phyloP scores from a whole-genome alignment of 352 stramenopile genomes.

The Pythium oligandrum region DNA sequence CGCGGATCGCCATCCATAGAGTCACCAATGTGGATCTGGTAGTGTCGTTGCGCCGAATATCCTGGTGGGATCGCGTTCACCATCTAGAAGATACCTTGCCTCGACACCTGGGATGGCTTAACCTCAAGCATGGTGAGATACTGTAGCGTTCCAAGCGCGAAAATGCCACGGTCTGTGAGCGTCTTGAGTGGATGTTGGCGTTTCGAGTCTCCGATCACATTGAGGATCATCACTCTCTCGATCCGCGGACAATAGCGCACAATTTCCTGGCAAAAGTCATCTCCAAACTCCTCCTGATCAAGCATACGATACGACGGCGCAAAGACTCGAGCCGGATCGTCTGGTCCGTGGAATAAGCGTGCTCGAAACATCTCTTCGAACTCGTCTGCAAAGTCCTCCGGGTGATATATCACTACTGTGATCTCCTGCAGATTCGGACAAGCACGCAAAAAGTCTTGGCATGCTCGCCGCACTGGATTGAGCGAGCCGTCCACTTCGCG shows the following conservation, averaged over 20 bases:
- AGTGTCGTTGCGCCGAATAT: not conserved
- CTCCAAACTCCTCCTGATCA: slow-evolving; percentile 19
- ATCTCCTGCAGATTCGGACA: not conserved
- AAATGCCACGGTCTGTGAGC: slow-evolving; percentile 12
- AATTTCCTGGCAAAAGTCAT: slow-evolving; percentile 12
- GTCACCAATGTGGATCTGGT: not conserved
- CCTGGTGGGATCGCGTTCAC: not conserved
- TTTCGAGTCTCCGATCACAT: slow-evolving; percentile 1
- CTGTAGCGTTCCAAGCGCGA: slow-evolving; percentile 7
- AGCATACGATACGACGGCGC: not conserved
- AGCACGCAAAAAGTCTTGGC: not conserved
- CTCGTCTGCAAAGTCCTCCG: not conserved
- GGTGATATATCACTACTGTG: not conserved
- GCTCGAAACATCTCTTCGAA: not conserved
- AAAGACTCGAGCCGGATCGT: too few relatives aligned
- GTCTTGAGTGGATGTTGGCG: slow-evolving; percentile 4
- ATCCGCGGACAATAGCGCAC: slow-evolving; percentile 5
- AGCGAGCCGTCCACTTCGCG: not conserved
- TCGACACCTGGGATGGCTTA: slow-evolving; percentile 15
- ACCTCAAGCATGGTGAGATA: slow-evolving; percentile 10
- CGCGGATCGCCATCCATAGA: too few relatives aligned
- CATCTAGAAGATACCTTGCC: not conserved
- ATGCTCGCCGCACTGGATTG: not conserved
- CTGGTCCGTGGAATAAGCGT: too few relatives aligned
- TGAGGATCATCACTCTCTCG: slow-evolving; percentile 12